These are phyloP conservation scores for Fusarium incarnatum DNA, from an alignment of 2,329 filamentous ascomycete genomes.

Conservation along the genomic window DNA sequence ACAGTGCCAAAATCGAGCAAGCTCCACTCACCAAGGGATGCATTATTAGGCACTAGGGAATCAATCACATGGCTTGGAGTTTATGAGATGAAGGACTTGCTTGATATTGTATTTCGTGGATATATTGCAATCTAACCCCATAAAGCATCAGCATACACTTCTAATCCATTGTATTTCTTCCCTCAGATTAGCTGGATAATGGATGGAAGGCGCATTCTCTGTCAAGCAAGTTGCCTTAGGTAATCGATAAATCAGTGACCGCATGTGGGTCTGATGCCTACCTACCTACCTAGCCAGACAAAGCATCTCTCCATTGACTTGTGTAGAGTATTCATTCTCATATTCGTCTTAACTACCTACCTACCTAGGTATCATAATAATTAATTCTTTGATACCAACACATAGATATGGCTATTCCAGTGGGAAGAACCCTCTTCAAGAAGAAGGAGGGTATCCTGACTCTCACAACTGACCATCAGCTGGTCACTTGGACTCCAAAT, in stretches of 20 bases:
- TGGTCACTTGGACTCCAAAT: slow-evolving; percentile 84
- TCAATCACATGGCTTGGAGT: background rate
- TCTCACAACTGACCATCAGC: slow-evolving; percentile 77
- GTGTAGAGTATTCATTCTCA: background rate
- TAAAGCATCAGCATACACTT: background rate
- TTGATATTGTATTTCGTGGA: background rate
- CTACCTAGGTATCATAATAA: background rate
- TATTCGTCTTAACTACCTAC: background rate
- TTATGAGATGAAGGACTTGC: background rate
- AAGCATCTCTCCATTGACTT: background rate
- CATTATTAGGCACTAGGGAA: background rate
- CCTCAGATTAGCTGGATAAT: background rate
- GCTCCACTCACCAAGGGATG: background rate
- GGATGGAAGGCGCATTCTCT: background rate
- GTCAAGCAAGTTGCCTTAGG: slow-evolving; percentile 5
- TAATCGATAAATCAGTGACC: slow-evolving; percentile 22
- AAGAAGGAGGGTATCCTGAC: slow-evolving; percentile 92
- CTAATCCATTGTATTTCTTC: background rate
- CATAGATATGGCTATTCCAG: slow-evolving; percentile 66
- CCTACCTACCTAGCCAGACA: too few relatives aligned
- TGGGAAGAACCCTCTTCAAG: slow-evolving; percentile 83
- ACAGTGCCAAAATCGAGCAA: background rate
- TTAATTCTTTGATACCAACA: background rate
- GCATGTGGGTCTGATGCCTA: slow-evolving; percentile 20
- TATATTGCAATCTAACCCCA: background rate